Evolutionary conservation across 768 basidiomycete genomes (phyloP).

Genomic region (Boletellus ananas): DNA sequence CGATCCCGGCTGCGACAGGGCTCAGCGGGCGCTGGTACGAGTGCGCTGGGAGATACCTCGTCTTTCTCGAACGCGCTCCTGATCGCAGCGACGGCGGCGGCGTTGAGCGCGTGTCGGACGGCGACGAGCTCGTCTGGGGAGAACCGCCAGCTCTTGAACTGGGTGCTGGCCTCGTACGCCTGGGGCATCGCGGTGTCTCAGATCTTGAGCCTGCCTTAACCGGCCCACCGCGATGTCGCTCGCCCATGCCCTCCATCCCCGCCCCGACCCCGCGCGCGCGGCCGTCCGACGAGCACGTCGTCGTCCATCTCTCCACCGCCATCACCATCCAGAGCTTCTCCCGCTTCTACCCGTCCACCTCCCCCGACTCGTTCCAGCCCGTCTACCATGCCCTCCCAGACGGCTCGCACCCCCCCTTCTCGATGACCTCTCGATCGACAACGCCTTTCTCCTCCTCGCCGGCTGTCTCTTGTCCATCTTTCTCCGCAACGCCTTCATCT

Average conservation of each 20-base stretch:
- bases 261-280: not conserved
- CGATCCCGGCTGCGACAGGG: constrained; percentile 57
- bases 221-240: not conserved
- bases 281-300: constrained; percentile 25
- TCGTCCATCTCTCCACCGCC: constrained; percentile 48
- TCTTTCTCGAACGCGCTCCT: constrained; percentile 73
- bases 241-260: not conserved
- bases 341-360: constrained; percentile 37
- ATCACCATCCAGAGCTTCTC: constrained; percentile 47
- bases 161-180: constrained; percentile 75
- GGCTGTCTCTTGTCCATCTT: constrained; percentile 51
- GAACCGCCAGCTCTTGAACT: constrained; percentile 87
- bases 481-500: constrained; percentile 48
- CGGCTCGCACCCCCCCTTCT: constrained; percentile 52
- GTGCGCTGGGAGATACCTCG: constrained; percentile 47
- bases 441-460: constrained; percentile 44
- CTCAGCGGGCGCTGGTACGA: not conserved
- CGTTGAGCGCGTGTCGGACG: constrained; percentile 66
- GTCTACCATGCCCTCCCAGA: constrained; percentile 45
- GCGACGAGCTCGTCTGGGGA: constrained; percentile 60
- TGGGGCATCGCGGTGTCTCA: constrained; percentile 24
- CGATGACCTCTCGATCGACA: constrained; percentile 39
- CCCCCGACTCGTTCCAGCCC: constrained; percentile 47
- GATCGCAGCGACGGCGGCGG: constrained; percentile 72
- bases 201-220: not conserved